Base-by-base conservation (phyloP, 2,329 filamentous ascomycete species). In the Tolypocladium cylindrosporum region DNA sequence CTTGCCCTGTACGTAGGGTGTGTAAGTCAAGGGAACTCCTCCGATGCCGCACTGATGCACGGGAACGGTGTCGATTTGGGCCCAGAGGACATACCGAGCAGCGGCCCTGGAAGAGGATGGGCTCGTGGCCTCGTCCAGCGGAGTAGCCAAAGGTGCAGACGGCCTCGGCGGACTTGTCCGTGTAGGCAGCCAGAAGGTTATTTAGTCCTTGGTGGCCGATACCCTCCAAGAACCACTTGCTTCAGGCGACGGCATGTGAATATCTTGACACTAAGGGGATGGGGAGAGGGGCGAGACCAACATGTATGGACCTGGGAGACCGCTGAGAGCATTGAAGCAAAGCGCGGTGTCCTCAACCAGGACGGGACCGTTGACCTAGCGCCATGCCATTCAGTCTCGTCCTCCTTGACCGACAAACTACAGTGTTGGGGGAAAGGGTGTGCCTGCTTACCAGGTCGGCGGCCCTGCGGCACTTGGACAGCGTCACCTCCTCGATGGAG, bases 281-380 rank as follows among this genome's bases (percentile, higher is more conserved):
- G 6, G 19, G 5, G 9, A 45, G 75, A 11, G 54, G 19, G 34
- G 31, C 21, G 24, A 31, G 27, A 41, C 58, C 19, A 27, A 96
- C 93, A 99, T 96, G 72, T 99, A 99, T 45, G 93, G 91, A 1
- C 94, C 94, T 2, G 94, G 94, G 37, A 99, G 80, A n/a, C 91
- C 92, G 59, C 89, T 85, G 61, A 97, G 82, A 24, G 93, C 92
- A 69, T 89, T 87, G 71, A 97, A 99, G 77, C 91, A 95, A 54
- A 99, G 80, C 64, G 91, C 91, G 19, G 94, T 99, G 73, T 99
- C 94, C 75, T 99, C 94, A 13, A 96, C 93, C 43, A 99, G 79
- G 10, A 97, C 94, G 4, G 95, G 92, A 1, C 91, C 91, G 67
- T 88, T 79, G 54, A 94, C 75, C 91, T 95, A 42, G 19, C 43